Base-by-base conservation (phyloP, 2,329 filamentous ascomycete genomes). In the Aspergillus udagawae region DNA sequence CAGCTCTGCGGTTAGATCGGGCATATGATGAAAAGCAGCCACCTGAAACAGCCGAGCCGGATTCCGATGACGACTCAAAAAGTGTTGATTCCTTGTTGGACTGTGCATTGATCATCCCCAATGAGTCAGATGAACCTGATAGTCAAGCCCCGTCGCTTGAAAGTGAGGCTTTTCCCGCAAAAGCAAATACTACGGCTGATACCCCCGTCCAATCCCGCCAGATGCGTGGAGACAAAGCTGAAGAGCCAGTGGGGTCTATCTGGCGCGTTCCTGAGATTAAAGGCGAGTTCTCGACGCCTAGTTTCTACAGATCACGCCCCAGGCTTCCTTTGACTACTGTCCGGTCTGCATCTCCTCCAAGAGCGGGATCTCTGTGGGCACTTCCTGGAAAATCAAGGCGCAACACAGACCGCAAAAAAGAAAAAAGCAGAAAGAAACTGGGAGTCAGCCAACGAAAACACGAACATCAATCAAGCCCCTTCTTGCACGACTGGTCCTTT, bases 311-410 rank as follows among this genome's bases (percentile, higher is more conserved):
- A 52, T 59, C 64, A 55, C 52, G 51, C 51, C 58, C 56, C 23
- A 63, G 52, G 29, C 41, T 59, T 27, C 28, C 58, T 6, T 17
- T 49, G 35, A 63, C 56, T 52, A 55, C 42, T 32, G 50, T 58
- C 32, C 65, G 67, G 12, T 64, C 66, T 44, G 59, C 63, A 41
- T 77, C 75, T 51, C 73, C 74, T 56, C 68, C 70, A 21, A 67
- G 67, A 23, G 65, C 68, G 35, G 65, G 66, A 20, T 77, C 75
- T 10, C 52, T 77, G 17, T 78, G 75, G 75, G 70, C 73, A 44
- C 54, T 72, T 53, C 69, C 67, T 49, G 57, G 55, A 58, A 65
- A 49, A 38, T 55, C 63, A 48, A 64, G 64, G 59, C 52, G 67
- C 55, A 61, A 67, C 54, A 60, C 68, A 47, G 56, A 67, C 56